Base-by-base conservation (phyloP, 257 asterid species). In the Eustoma russellianum region DNA sequence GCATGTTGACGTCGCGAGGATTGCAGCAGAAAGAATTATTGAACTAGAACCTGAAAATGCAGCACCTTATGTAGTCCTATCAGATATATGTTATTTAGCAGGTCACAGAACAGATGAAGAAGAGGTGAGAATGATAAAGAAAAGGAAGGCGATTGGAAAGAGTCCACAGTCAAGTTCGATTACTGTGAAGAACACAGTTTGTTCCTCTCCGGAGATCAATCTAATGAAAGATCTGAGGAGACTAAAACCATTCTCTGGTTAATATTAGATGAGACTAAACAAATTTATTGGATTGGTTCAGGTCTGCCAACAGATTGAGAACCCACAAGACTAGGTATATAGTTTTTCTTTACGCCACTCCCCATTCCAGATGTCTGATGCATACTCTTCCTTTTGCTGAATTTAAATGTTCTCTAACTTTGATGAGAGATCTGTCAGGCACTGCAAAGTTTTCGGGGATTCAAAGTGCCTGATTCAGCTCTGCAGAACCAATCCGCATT, bases 121-220 rank as follows among this genome's bases (percentile, higher is more conserved):
- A 58, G 73, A 57, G 47, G 63, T 75, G 61, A 85, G 97, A 68
- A 43, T 66, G 50, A 67, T 73, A 11, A 77, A 85, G 69, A 79
- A 76, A 70, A 50, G 70, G 52, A 74, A 69, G 60, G 84, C 83
- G 46, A 60, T 83, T 13, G 74, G 50, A 57, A 85, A 88, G 77
- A 64, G 62, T 65, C 94, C 95, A 13, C 94, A 95, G 48, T 82
- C 80, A 65, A 88, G 97, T 69, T 82, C 93, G 97, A 77, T 88
- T 56, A 68, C 70, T 28, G 71, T 78, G 74, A 74, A 78, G 59
- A 72, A 83, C 63, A 63, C 51, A 50, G 76, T 73, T 60, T 68
- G 64, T 85, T 85, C 66, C 77, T 79, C 56, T 71, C 90, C 5
- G 88, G 81, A 51, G 93, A 82, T 56, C 48, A 48, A 60, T 72